phyloP scores from a whole-genome alignment of 2,329 filamentous ascomycete species.

The Monosporascus sp. region DNA sequence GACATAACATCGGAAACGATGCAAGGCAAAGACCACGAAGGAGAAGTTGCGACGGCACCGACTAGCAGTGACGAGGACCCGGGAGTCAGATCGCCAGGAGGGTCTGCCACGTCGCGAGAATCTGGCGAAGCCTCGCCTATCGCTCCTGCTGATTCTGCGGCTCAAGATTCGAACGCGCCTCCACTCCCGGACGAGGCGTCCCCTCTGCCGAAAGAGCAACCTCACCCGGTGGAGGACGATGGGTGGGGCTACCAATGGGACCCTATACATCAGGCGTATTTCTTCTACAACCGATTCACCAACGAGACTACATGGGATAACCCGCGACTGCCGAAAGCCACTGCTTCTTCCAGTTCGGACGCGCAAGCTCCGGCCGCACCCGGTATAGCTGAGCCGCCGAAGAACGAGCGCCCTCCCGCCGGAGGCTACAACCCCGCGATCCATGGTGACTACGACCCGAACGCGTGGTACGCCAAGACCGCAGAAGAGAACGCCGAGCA shows the following conservation, averaged over 20 bases:
- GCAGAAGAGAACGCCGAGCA: constrained; percentile 30
- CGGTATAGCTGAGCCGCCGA: constrained; percentile 21
- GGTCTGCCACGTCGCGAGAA: constrained; percentile 11
- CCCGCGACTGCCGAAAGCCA: constrained; percentile 58
- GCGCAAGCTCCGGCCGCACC: constrained; percentile 20
- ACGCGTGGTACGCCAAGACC: constrained; percentile 81
- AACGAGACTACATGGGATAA: constrained; percentile 78
- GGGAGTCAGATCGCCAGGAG: constrained; percentile 3
- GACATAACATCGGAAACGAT: no score
- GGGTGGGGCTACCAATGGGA: constrained; percentile 85
- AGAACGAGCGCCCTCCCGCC: constrained; percentile 37
- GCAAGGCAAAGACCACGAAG: neutral
- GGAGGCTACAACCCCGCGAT: constrained; percentile 93
- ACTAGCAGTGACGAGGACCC: constrained; percentile 1
- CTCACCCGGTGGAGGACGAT: constrained; percentile 49
- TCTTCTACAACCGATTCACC: constrained; percentile 81
- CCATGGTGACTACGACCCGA: constrained; percentile 93
- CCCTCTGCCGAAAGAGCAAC: constrained; percentile 27
- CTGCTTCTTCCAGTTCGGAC: constrained; percentile 19
- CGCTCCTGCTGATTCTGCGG: constrained; percentile 2
- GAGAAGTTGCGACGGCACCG: neutral
- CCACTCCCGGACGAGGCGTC: constrained; percentile 33
- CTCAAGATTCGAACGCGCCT: constrained; percentile 21
- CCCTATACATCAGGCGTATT: constrained; percentile 60
- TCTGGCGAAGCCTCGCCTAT: constrained; percentile 15